Conservation (phyloP, 768 basidiomycete species). For the Lactifluus subvellereus region DNA sequence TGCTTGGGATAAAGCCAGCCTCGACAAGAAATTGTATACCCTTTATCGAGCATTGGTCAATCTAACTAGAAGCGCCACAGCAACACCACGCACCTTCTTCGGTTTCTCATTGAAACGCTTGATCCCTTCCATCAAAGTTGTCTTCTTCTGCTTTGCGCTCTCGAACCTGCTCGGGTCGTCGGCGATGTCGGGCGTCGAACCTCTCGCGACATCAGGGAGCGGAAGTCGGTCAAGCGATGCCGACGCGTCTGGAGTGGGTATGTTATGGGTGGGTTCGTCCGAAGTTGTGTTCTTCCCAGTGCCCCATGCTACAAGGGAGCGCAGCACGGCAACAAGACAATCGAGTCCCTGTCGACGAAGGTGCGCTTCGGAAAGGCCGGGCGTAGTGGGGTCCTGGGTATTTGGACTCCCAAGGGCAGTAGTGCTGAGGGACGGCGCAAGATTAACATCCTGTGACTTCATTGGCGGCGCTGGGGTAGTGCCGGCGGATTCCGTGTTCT, state of each 20-base stretch:
- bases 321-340: conserved; percentile 81
- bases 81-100: conserved; percentile 61
- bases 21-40: conserved; percentile 87
- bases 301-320: conserved; percentile 90
- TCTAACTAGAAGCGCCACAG: neutral
- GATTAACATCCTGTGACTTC: conserved; percentile 38
- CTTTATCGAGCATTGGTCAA: conserved; percentile 36
- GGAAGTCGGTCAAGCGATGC: conserved; percentile 47
- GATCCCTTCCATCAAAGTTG: conserved; percentile 88
- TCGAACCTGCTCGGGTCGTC: conserved; percentile 94
- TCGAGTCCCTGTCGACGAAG: conserved; percentile 91
- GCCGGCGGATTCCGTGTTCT: conserved; percentile 52
- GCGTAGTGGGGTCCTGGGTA: conserved; percentile 57
- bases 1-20: conserved; percentile 75
- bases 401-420: conserved; percentile 60
- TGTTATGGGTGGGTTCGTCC: conserved; percentile 32
- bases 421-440: conserved; percentile 62
- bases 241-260: conserved; percentile 49
- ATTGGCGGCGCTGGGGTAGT: conserved; percentile 51
- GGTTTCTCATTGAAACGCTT: conserved; percentile 98
- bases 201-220: conserved; percentile 49
- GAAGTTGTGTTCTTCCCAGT: conserved; percentile 44
- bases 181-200: conserved; percentile 68
- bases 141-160: conserved; percentile 95
- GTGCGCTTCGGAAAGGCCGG: conserved; percentile 76